Evolutionary conservation across 2,329 filamentous ascomycete species (phyloP).

Genomic region (Sporothrix humicola): DNA sequence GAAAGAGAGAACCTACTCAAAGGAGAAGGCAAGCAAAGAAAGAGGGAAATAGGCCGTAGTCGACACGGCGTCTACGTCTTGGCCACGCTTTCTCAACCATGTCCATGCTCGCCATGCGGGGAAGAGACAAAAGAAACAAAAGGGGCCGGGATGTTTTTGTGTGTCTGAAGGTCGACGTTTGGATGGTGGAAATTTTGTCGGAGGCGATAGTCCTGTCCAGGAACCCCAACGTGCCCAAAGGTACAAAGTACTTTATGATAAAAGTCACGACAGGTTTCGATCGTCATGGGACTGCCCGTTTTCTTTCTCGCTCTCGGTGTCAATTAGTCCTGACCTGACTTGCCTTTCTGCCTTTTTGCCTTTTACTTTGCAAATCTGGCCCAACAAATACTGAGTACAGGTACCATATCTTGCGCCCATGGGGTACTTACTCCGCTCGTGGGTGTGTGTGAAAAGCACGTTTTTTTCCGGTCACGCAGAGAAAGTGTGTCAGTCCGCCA

Average conservation of each 20-base stretch:
- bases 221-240: background rate
- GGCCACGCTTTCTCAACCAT: background rate
- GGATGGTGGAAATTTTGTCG: background rate
- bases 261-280: no score
- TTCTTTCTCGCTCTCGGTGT: no score
- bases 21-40: background rate
- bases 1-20: background rate
- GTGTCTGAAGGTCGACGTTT: background rate
- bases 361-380: background rate
- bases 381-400: no score
- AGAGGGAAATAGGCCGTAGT: no score
- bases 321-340: no score
- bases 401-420: background rate
- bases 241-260: no score
- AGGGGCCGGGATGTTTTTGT: background rate
- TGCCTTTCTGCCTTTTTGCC: background rate
- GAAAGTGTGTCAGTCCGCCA: no score
- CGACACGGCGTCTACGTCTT: no score
- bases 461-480: background rate
- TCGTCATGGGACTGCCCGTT: constrained; percentile 6
- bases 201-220: background rate
- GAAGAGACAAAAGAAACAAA: background rate
- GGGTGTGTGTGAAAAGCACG: background rate
- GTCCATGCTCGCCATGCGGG: background rate
- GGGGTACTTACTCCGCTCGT: background rate